phyloP scores from a whole-genome alignment of 805 yeast genomes.

The Saturnispora besseyi region DNA sequence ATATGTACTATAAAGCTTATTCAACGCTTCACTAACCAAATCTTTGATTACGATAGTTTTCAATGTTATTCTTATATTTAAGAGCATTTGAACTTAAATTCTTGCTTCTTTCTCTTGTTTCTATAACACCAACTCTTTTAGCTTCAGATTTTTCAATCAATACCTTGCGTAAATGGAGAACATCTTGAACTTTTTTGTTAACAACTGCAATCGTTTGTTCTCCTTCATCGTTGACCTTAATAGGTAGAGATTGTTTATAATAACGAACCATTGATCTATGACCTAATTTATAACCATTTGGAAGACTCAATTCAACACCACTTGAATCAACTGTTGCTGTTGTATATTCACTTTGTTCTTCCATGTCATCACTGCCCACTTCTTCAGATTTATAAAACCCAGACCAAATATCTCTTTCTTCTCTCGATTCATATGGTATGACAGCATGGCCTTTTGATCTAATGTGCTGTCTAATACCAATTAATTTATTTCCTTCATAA shows the following conservation, averaged over 20 bases:
- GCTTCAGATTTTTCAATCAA: constrained; percentile 31
- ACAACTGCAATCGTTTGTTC: constrained; percentile 35
- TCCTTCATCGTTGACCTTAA: constrained; percentile 44
- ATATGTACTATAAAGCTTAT: neutral
- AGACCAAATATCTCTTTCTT: constrained; percentile 60
- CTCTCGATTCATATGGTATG: constrained; percentile 76
- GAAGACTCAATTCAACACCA: constrained; percentile 60
- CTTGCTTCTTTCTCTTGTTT: constrained; percentile 21
- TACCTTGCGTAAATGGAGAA: constrained; percentile 11
- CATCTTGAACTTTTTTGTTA: constrained; percentile 13
- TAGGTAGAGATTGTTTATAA: constrained; percentile 50
- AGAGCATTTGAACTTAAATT: constrained; percentile 37
- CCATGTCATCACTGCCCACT: neutral
- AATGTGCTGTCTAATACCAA: constrained; percentile 85
- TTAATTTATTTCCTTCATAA: constrained; percentile 69
- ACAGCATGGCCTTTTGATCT: constrained; percentile 75
- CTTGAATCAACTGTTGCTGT: constrained; percentile 22
- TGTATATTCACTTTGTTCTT: constrained; percentile 21
- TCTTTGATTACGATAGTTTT: constrained; percentile 46
- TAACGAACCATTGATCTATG: constrained; percentile 65
- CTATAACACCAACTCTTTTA: constrained; percentile 30
- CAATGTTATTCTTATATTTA: constrained; percentile 64
- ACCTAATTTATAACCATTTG: constrained; percentile 71
- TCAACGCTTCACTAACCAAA: constrained; percentile 7
- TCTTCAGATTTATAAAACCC: constrained; percentile 62